phyloP scores from a whole-genome alignment of 805 yeast species.

The Yamadazyma takamatsuzukensis region DNA sequence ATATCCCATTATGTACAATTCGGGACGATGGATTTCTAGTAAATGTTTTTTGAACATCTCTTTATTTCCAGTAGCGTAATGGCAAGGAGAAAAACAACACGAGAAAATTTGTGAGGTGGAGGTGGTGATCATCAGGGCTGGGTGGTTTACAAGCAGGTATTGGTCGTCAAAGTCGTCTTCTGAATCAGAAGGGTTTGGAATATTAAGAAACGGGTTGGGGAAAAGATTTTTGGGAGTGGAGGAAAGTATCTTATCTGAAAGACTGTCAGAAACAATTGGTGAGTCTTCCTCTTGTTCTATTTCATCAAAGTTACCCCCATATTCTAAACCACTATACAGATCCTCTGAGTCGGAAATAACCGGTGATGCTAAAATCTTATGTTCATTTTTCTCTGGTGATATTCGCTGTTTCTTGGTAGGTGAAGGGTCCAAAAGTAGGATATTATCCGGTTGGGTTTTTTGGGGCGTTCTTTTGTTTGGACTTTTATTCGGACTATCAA shows the following conservation, averaged over 20 bases:
- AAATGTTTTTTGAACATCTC: constrained; percentile 23
- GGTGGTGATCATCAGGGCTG: constrained; percentile 7
- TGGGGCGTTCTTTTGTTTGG: constrained; percentile 8
- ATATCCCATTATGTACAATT: constrained; percentile 21
- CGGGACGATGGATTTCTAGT: constrained; percentile 17
- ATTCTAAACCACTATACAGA: not conserved
- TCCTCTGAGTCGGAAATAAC: constrained; percentile 7
- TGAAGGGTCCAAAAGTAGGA: constrained; percentile 25
- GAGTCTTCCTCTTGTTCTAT: too few relatives aligned
- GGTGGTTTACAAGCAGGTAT: constrained; percentile 18
- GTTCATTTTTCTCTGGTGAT: constrained; percentile 12
- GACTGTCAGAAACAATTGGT: too few relatives aligned
- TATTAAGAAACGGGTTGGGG: not conserved
- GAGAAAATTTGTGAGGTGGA: constrained; percentile 11
- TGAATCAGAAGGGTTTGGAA: not conserved
- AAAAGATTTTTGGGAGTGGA: too few relatives aligned
- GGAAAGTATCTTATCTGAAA: too few relatives aligned
- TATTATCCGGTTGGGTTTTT: constrained; percentile 16
- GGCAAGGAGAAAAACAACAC: constrained; percentile 24
- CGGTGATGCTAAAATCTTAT: not conserved
- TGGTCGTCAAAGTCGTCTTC: constrained; percentile 20
- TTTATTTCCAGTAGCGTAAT: constrained; percentile 27
- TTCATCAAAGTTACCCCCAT: not conserved
- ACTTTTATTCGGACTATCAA: not conserved
- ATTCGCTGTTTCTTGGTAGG: constrained; percentile 22